Evolutionary conservation across 495 filamentous ascomycete genomes (phyloP), one percentile per base, ranked within the genome.

Genomic region (Astrothelium subdiscretum): DNA sequence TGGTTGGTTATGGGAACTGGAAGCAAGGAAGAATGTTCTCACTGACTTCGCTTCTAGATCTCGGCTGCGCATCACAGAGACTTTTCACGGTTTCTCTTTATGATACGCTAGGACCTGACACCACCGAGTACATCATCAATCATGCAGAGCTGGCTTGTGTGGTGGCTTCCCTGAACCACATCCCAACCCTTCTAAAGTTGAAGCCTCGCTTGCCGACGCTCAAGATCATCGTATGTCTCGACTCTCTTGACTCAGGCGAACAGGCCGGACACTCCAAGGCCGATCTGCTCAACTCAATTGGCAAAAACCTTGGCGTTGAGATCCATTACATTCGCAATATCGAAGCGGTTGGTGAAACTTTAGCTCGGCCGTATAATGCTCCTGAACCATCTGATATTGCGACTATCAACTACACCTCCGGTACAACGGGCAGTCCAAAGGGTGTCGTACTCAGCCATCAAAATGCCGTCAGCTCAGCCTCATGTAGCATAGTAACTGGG

Each of bases 321-420:
- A 87, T 98, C 63, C 85, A 89, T 70, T 87, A 84, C 31, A 85
- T 97, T 48, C 73, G 79, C 44, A 83, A 94, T 59, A 83, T 88
- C 2, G 95, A 98, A 75, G 80, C 84, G 51, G 65, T 96, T 13
- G 94, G 95, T 20, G 83, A 78, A 42, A 74, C 81, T 24, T 82
- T 84, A 5, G 85, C 85, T 31, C 80, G 83, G 32, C 81, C 86
- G 48, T 77, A 81, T 71, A 85, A 84, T 58, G 82, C 87, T 32
- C 92, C 94, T 10, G 75, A 74, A 32, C 83, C 88, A 0, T 81
- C 87, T 2, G 91, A 97, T 69, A 80, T 88, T 68, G 80, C 95
- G 61, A 97, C 94, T 32, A 91, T 98, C 76, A 98, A 97, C 77
- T 98, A 98, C 76, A 98, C 94, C 11, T 95, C 90, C 13, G 94